A percentile compares a stretch with the other conserved stretches of the same genome.
phyloP scores from a whole-genome alignment of 306 rosid genomes.

The Prinsepia uniflora region DNA sequence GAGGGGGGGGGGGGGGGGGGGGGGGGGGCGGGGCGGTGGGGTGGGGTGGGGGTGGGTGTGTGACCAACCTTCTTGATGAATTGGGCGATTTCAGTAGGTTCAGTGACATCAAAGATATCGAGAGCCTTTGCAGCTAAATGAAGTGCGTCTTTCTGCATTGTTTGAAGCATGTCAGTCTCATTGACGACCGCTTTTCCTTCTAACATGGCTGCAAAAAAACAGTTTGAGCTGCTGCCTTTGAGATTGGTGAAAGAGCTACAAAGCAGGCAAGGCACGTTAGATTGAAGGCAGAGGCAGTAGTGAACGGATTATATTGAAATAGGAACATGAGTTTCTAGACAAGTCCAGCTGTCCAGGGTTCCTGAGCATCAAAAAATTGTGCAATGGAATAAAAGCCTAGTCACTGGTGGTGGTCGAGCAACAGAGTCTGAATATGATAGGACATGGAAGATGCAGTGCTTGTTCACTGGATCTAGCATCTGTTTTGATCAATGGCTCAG shows the following conservation, averaged over 20 bases:
- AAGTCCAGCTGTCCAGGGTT: background rate
- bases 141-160: constrained; percentile 71
- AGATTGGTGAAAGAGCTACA: background rate
- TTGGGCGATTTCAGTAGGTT: constrained; percentile 70
- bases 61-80: constrained; percentile 77
- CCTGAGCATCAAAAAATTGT: constrained; percentile 3
- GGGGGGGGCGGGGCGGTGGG: too few species aligned
- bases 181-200: constrained; percentile 84
- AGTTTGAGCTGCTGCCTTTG: background rate
- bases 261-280: background rate
- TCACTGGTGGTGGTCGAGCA: background rate
- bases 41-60: too few species aligned
- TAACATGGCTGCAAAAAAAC: constrained; percentile 38
- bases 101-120: constrained; percentile 63
- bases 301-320: background rate
- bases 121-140: constrained; percentile 68
- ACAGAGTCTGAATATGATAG: background rate
- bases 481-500: constrained; percentile 2
- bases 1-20: background rate
- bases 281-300: background rate
- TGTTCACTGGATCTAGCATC: background rate
- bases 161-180: constrained; percentile 76
- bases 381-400: background rate
- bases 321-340: background rate
- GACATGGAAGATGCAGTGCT: constrained; percentile 10